Percentiles rank a stretch among this genome's conserved stretches.
These are phyloP conservation scores for Macrotyloma uniflorum DNA, from an alignment of 306 rosid genomes.

Conservation along the genomic window DNA sequence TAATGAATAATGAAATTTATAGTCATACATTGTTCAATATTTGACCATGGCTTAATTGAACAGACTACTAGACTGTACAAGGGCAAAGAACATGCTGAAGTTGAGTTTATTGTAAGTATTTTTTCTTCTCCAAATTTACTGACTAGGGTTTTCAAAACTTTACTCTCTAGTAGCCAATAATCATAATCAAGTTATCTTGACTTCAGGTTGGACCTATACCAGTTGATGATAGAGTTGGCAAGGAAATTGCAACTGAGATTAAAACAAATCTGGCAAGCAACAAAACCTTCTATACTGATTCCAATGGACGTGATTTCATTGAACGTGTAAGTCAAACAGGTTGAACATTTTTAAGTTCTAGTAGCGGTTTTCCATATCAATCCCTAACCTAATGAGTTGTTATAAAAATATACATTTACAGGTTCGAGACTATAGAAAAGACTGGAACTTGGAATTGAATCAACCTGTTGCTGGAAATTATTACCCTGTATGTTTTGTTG, in stretches of 20 bases:
- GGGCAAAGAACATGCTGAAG: slow-evolving; percentile 92
- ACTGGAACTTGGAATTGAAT: slow-evolving; percentile 80
- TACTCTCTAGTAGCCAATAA: slow-evolving; percentile 10
- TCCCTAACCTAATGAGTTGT: neutral
- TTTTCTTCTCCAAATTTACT: neutral
- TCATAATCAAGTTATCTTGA: slow-evolving; percentile 24
- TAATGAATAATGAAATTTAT: too few relatives aligned
- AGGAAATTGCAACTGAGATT: slow-evolving; percentile 77
- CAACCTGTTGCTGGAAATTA: slow-evolving; percentile 96
- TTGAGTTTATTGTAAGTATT: slow-evolving; percentile 81
- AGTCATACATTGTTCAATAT: slow-evolving; percentile 3
- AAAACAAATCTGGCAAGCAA: slow-evolving; percentile 60
- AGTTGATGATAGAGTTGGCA: slow-evolving; percentile 74
- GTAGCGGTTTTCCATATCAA: neutral
- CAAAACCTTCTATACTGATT: slow-evolving; percentile 88
- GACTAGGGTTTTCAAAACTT: neutral
- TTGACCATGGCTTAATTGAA: slow-evolving; percentile 31
- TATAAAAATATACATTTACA: slow-evolving; percentile 35
- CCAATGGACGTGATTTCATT: slow-evolving; percentile 93
- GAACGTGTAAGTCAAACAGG: slow-evolving; percentile 62
- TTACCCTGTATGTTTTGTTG: slow-evolving; percentile 68
- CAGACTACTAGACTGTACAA: slow-evolving; percentile 85
- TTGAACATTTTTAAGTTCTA: neutral
- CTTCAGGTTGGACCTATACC: slow-evolving; percentile 95
- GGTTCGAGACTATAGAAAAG: slow-evolving; percentile 76